These are phyloP conservation scores for Psidium guajava DNA, from an alignment of 345 rosid species.

Conservation along the genomic window DNA sequence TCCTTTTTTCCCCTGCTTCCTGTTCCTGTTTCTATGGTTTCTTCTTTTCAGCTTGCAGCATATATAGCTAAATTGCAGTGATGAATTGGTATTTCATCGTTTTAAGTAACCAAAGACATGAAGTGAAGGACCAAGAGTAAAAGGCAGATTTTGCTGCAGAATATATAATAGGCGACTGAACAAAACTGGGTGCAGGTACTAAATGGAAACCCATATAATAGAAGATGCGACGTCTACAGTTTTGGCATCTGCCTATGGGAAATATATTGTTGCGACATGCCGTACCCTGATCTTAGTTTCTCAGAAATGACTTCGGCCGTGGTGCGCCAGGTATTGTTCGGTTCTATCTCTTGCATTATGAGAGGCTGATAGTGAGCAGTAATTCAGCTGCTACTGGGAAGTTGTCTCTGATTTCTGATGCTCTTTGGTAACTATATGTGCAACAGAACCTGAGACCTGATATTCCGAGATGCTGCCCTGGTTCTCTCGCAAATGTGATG, in stretches of 20 bases:
- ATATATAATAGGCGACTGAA: not conserved
- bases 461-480: slow-evolving; percentile 96
- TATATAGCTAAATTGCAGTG: not conserved
- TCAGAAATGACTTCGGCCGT: slow-evolving; percentile 96
- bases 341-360: not conserved
- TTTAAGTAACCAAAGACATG: not conserved
- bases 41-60: not conserved
- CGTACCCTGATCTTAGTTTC: slow-evolving; percentile 90
- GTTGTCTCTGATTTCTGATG: not conserved
- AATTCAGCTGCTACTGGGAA: not conserved
- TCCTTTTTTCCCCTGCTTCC: not conserved
- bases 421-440: not conserved
- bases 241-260: slow-evolving; percentile 97
- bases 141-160: not conserved
- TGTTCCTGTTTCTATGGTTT: not conserved
- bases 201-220: slow-evolving; percentile 88
- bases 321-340: slow-evolving; percentile 61
- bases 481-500: slow-evolving; percentile 80
- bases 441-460: slow-evolving; percentile 90
- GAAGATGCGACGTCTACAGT: slow-evolving; percentile 96
- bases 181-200: slow-evolving; percentile 56
- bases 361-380: not conserved
- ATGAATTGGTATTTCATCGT: not conserved
- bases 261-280: slow-evolving; percentile 99
- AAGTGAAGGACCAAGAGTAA: not conserved